Evolutionary conservation across 805 yeast genomes (phyloP), one percentile per base, ranked within the genome.

Genomic region (Yamadazyma nakazawae): DNA sequence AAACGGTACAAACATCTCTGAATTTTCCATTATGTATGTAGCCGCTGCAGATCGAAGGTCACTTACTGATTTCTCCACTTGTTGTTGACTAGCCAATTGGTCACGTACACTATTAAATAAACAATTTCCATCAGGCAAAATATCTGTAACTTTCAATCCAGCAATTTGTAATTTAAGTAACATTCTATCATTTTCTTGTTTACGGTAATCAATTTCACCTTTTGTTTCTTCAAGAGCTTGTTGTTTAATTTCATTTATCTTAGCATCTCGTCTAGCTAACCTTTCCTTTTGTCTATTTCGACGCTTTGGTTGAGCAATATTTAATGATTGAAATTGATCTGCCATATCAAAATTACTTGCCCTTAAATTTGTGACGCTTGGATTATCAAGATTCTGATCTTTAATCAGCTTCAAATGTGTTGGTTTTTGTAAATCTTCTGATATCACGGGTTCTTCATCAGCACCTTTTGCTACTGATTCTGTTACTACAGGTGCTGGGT

Each of bases 121-220:
- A 72, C 99, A 94, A 63, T 92, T 92, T 0, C 98, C 99, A 63
- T 92, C 98, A 0, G 98, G 96, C 49, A 76, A 71, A 40, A 90
- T 86, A 54, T 90, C 96, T 50, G 74, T 66, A 53, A 84, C 82
- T 17, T 52, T 58, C n/a, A 88, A 67, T 4, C 74, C 67, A 28
- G 75, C 69, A 21, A 75, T 46, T 1, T 59, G 54, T 50, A 94
- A 79, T 24, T 84, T 58, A 32, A 70, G 70, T 16, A 71, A 72
- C 61, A 92, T 74, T 41, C 82, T 80, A 12, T 81, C 85, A 47
- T 81, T 74, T 67, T 92, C 98, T 17, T 85, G 79, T 41, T 78
- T 76, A 30, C 90, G 72, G 54, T 81, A 70, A 61, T 92, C 88
- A 0, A 90, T 85, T 31, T 25, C 76, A 13, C 63, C 60, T 1